Evolutionary conservation across 352 stramenopile species (phyloP).

Genomic region (Globisporangium irregulare): DNA sequence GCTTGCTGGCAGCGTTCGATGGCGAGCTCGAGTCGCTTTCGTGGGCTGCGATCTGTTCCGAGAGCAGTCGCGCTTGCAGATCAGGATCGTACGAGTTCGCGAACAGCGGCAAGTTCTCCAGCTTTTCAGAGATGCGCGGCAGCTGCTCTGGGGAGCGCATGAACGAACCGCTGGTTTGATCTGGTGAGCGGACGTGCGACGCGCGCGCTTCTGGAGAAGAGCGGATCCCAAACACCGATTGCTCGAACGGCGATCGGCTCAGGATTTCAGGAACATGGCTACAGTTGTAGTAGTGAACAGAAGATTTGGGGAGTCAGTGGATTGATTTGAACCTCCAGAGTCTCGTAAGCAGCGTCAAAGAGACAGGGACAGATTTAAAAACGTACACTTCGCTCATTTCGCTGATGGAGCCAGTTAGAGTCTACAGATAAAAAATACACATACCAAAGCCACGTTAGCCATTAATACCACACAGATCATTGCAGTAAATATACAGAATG

Average conservation of each 20-base stretch:
- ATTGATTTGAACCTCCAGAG: neutral
- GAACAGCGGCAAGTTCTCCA: conserved; percentile 55
- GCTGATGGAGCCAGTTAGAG: neutral
- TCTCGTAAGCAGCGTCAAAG: neutral
- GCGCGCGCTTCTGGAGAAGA: conserved; percentile 10
- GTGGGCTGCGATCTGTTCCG: conserved; percentile 50
- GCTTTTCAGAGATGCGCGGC: conserved; percentile 65
- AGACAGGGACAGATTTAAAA: neutral
- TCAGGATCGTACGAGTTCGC: conserved; percentile 59
- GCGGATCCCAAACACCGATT: conserved; percentile 26
- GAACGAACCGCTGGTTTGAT: conserved; percentile 19
- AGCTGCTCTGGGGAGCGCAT: conserved; percentile 45
- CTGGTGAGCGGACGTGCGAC: conserved; percentile 29
- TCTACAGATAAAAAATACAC: neutral
- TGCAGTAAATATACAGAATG: neutral
- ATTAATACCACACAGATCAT: neutral
- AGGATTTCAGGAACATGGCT: conserved; percentile 45
- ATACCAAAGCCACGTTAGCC: neutral
- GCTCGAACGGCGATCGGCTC: conserved; percentile 62
- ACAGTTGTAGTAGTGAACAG: neutral
- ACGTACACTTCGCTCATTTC: conserved; percentile 67
- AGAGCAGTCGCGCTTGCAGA: conserved; percentile 50
- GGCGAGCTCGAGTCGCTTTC: conserved; percentile 22
- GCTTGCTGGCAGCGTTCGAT: conserved; percentile 16
- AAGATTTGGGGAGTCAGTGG: neutral